phyloP scores from a whole-genome alignment of 1,284 basidiomycete genomes.

The Melanopsichium pennsylvanicum region DNA sequence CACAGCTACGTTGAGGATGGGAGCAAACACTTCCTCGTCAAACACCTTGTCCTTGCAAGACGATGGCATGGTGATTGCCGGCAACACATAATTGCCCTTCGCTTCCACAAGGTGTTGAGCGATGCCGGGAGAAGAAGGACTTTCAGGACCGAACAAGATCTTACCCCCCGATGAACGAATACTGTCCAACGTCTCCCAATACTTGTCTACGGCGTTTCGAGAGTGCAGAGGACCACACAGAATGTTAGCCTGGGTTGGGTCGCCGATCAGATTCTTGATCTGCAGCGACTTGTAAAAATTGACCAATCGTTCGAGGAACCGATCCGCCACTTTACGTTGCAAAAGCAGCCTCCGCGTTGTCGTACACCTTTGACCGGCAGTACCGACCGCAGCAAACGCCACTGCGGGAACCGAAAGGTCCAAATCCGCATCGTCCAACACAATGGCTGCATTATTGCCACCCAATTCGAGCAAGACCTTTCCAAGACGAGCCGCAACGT shows the following conservation, averaged over 20 bases:
- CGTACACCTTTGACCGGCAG: slow-evolving; percentile 93
- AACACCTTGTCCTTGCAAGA: slow-evolving; percentile 74
- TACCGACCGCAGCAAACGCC: slow-evolving; percentile 93
- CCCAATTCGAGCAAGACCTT: slow-evolving; percentile 87
- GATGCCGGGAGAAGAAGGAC: slow-evolving; percentile 67
- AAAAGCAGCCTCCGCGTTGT: slow-evolving; percentile 88
- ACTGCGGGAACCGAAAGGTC: slow-evolving; percentile 84
- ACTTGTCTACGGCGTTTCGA: slow-evolving; percentile 73
- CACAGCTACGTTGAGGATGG: slow-evolving; percentile 83
- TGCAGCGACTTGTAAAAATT: slow-evolving; percentile 75
- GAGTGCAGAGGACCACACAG: slow-evolving; percentile 89
- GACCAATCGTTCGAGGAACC: slow-evolving; percentile 78
- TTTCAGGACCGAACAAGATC: slow-evolving; percentile 76
- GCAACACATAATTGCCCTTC: slow-evolving; percentile 84
- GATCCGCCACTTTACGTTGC: slow-evolving; percentile 78
- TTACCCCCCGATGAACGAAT: slow-evolving; percentile 77
- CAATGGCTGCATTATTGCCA: slow-evolving; percentile 93
- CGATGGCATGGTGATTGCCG: slow-evolving; percentile 79
- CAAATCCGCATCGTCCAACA: slow-evolving; percentile 92
- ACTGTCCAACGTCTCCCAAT: slow-evolving; percentile 73
- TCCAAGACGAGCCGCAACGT: slow-evolving; percentile 81
- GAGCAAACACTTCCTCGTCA: slow-evolving; percentile 84
- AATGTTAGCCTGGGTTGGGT: slow-evolving; percentile 78
- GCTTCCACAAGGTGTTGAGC: slow-evolving; percentile 3
- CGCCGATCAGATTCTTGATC: slow-evolving; percentile 72